A percentile compares a stretch with the other conserved stretches of the same genome.
These are phyloP conservation scores for Ramaria sp. DNA, from an alignment of 768 basidiomycete species.

Conservation along the genomic window DNA sequence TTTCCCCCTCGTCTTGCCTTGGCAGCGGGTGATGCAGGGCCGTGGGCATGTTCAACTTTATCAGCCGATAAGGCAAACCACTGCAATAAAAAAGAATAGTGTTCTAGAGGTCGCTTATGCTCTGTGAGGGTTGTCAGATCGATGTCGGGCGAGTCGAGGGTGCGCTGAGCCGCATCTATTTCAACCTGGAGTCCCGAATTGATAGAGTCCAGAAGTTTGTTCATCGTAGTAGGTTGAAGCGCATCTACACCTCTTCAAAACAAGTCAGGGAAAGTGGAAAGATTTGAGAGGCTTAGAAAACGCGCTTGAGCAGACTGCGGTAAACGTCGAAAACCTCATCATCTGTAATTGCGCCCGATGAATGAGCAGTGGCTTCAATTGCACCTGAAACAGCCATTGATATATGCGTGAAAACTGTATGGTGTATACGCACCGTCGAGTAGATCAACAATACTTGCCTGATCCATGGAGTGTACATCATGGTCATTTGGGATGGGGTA, in stretches of 20 bases:
- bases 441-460: slow-evolving; percentile 29
- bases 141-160: slow-evolving; percentile 55
- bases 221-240: slow-evolving; percentile 57
- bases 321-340: slow-evolving; percentile 70
- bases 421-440: slow-evolving; percentile 41
- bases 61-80: slow-evolving; percentile 85
- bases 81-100: slow-evolving; percentile 84
- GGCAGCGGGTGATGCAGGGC: slow-evolving; percentile 31
- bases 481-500: slow-evolving; percentile 65
- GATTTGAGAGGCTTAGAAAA: not conserved
- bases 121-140: slow-evolving; percentile 39
- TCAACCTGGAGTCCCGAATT: slow-evolving; percentile 64
- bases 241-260: slow-evolving; percentile 34
- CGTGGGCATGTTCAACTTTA: slow-evolving; percentile 42
- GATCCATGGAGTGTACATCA: slow-evolving; percentile 47
- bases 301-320: slow-evolving; percentile 64
- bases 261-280: slow-evolving; percentile 7
- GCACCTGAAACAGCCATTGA: slow-evolving; percentile 37
- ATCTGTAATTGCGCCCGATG: slow-evolving; percentile 61
- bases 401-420: not conserved
- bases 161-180: slow-evolving; percentile 58
- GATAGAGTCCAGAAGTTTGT: slow-evolving; percentile 81
- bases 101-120: slow-evolving; percentile 73
- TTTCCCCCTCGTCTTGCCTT: slow-evolving; percentile 42
- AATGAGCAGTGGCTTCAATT: slow-evolving; percentile 70